Conservation (phyloP, 208 protist species). For the Tritrichomonas musculus region DNA sequence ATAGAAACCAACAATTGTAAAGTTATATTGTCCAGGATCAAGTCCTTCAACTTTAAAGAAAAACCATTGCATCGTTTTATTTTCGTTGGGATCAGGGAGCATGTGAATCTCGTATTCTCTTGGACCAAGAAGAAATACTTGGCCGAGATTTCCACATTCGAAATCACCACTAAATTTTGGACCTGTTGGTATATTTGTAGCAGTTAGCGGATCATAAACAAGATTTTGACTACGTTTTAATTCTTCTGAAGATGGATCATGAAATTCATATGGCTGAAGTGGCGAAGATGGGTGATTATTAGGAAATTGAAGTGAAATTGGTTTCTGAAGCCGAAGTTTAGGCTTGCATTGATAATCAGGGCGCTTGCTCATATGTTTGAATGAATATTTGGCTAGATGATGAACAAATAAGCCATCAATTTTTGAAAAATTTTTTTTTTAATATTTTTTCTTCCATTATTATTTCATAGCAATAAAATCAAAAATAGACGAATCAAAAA, state of each 20-base stretch:
- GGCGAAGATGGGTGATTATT: not conserved
- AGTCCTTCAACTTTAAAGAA: constrained; percentile 9
- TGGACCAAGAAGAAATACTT: not conserved
- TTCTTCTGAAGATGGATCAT: not conserved
- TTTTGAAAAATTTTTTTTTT: no score
- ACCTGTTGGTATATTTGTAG: not conserved
- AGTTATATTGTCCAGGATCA: not conserved
- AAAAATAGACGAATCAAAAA: no score
- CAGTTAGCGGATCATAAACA: not conserved
- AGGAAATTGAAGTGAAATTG: not conserved
- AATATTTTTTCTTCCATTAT: no score
- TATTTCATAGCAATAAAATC: no score
- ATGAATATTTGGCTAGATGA: no score
- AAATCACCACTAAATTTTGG: not conserved
- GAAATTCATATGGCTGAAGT: not conserved
- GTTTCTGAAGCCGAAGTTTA: not conserved
- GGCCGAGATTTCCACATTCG: not conserved
- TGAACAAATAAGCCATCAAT: no score
- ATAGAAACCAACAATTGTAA: not conserved
- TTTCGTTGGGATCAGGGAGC: constrained; percentile 3
- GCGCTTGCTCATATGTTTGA: no score
- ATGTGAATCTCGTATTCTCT: not conserved
- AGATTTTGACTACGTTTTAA: not conserved
- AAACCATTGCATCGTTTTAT: not conserved
- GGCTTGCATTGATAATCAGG: not conserved